Evolutionary conservation across 257 asterid genomes (phyloP), one percentile per base, ranked within the genome.

Genomic region (Capsicum chinense): DNA sequence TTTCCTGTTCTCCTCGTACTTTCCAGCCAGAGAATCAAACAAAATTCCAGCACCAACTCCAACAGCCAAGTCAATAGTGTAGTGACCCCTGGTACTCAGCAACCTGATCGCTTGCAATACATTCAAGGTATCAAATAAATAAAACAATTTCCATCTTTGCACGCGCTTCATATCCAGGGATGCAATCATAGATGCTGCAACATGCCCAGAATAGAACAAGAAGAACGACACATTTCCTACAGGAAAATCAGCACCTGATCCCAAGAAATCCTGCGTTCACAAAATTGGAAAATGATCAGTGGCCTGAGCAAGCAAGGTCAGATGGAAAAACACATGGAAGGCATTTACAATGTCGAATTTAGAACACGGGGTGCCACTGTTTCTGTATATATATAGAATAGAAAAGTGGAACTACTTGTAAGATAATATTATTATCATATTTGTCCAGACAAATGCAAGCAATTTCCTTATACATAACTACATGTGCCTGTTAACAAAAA

Each of bases 161-260:
- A 87, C 58, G 26, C 88, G 78, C 52, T 80, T 87, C 89, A 87
- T 85, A 37, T 84, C 87, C 4, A 87, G 63, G 0, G 89, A 87
- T 1, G 87, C 89, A 37, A 87, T 87, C 33, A 87, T 74, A 0
- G 89, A 85, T 50, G 89, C 87, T n/a, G 86, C 89, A 14, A 87
- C 89, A 68, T 87, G 89, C 66, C 88, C 89, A 4, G 89, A 87
- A 82, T 87, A 87, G 81, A 87, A 87, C 69, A 87, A 60, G 88
- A 87, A 87, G 47, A 87, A 87, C 0, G 89, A 87, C 16, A 87
- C 87, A 6, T 87, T 87, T 14, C 88, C 89, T n/a, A 87, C 88
- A 10, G 89, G 89, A 57, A 87, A 87, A 85, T 87, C 89, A 13
- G 52, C 88, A 3, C 87, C 89, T 0, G 89, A 87, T 11, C 88